Percentiles rank a stretch among this genome's conserved stretches.
These are phyloP conservation scores for Debaryomyces subglobosus DNA, from an alignment of 1,139 yeast species.

Conservation along the genomic window DNA sequence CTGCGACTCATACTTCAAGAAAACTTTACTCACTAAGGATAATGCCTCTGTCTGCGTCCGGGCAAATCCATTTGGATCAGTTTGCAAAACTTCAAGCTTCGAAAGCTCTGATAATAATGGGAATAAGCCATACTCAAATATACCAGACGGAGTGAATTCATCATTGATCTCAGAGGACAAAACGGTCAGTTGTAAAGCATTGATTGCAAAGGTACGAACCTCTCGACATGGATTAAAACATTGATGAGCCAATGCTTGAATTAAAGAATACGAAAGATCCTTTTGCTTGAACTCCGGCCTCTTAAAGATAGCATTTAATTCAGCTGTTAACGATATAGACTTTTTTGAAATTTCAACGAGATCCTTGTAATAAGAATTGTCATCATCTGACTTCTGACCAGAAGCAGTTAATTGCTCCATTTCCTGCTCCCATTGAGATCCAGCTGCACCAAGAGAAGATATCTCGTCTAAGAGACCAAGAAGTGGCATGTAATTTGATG, in stretches of 20 bases:
- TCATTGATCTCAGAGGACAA: constrained; percentile 33
- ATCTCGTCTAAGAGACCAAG: constrained; percentile 78
- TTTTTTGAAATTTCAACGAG: constrained; percentile 60
- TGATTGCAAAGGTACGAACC: constrained; percentile 65
- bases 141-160: constrained; percentile 49
- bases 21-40: constrained; percentile 69
- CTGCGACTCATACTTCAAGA: constrained; percentile 51
- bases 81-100: constrained; percentile 66
- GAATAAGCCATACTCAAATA: constrained; percentile 74
- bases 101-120: constrained; percentile 71
- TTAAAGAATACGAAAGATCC: constrained; percentile 56
- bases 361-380: constrained; percentile 50
- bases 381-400: constrained; percentile 21
- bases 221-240: constrained; percentile 87
- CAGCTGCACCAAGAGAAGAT: constrained; percentile 80
- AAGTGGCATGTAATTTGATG: constrained; percentile 60
- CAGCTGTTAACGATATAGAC: constrained; percentile 64
- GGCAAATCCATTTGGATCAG: constrained; percentile 66
- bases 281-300: constrained; percentile 29
- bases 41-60: constrained; percentile 70
- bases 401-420: constrained; percentile 14
- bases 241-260: constrained; percentile 84
- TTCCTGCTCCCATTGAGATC: constrained; percentile 70
- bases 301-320: constrained; percentile 40
- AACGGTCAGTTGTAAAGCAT: constrained; percentile 51